A percentile compares a stretch with the other conserved stretches of the same genome.
These are phyloP conservation scores for Amesomyces nigricolor DNA, from an alignment of 2,329 filamentous ascomycete species.

Conservation along the genomic window DNA sequence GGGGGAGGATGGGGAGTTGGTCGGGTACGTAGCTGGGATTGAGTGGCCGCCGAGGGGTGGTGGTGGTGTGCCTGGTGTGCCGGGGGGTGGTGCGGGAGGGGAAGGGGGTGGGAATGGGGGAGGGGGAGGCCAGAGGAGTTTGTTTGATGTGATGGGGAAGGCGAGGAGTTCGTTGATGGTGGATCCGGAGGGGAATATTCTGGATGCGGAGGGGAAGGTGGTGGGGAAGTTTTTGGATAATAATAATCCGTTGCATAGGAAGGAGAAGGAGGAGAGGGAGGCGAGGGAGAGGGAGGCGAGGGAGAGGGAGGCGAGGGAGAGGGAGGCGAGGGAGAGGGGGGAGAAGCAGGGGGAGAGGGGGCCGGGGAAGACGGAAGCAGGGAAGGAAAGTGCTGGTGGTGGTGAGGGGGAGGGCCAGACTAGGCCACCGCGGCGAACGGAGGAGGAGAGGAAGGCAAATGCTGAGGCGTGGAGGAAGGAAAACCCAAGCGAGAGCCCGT, in stretches of 20 bases:
- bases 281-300: slow-evolving; percentile 31
- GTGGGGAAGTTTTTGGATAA: slow-evolving; percentile 45
- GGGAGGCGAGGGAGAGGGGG: slow-evolving; percentile 17
- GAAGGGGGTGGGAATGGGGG: too few species aligned
- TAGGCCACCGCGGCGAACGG: slow-evolving; percentile 20
- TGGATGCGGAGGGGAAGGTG: slow-evolving; percentile 41
- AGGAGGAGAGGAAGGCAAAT: slow-evolving; percentile 32
- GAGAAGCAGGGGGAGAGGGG: neutral
- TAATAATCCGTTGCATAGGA: slow-evolving; percentile 41
- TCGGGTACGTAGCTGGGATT: slow-evolving; percentile 42
- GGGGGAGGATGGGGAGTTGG: slow-evolving; percentile 37
- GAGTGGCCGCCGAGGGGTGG: slow-evolving; percentile 26
- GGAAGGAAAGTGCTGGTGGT: neutral
- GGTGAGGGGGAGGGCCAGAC: slow-evolving; percentile 9
- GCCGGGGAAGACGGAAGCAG: slow-evolving; percentile 17
- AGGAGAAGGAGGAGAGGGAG: slow-evolving; percentile 26
- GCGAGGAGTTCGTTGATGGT: slow-evolving; percentile 36
- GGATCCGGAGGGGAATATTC: slow-evolving; percentile 42
- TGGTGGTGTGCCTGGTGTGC: too few species aligned
- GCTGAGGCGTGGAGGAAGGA: slow-evolving; percentile 35
- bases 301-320: slow-evolving; percentile 29
- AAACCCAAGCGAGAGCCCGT: slow-evolving; percentile 38
- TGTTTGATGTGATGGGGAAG: slow-evolving; percentile 32
- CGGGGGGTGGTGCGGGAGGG: slow-evolving; percentile 1
- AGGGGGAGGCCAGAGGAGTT: slow-evolving; percentile 24